Conservation (phyloP, 1,284 basidiomycete species). For the Paramarasmius palmivorus region DNA sequence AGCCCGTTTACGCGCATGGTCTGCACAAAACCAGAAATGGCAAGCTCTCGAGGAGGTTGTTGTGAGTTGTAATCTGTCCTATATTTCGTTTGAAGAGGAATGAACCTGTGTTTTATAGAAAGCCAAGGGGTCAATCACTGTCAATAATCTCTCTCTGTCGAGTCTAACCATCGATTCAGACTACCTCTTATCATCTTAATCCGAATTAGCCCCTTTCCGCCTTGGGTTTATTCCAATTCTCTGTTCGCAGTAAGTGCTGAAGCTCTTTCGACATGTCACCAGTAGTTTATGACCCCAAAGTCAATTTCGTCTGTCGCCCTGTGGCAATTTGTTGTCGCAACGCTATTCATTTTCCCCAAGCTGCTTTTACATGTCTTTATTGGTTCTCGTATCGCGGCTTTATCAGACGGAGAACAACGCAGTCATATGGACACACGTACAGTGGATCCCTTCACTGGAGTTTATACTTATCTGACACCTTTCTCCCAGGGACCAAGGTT, state of each 20-base stretch:
- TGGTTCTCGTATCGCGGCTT: slow-evolving; percentile 69
- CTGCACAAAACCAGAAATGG: slow-evolving; percentile 67
- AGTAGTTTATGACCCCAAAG: slow-evolving; percentile 33
- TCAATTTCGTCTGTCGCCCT: slow-evolving; percentile 73
- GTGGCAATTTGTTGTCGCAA: slow-evolving; percentile 77
- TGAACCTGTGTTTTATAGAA: slow-evolving; percentile 2
- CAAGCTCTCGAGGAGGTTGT: slow-evolving; percentile 75
- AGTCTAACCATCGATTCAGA: not conserved
- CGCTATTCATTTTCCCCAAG: slow-evolving; percentile 69
- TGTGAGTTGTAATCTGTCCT: slow-evolving; percentile 41
- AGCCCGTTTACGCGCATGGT: slow-evolving; percentile 55
- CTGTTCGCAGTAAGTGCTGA: slow-evolving; percentile 68
- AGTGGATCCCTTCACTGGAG: slow-evolving; percentile 16
- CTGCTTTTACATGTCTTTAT: slow-evolving; percentile 74
- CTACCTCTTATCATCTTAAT: slow-evolving; percentile 78
- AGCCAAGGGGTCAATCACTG: slow-evolving; percentile 15
- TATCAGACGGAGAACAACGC: slow-evolving; percentile 77
- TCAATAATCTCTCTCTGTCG: not conserved
- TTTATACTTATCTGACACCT: slow-evolving; percentile 8
- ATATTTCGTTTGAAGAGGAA: not conserved
- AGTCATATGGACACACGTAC: slow-evolving; percentile 74
- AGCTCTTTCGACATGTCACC: not conserved
- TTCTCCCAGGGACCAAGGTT: slow-evolving; percentile 57
- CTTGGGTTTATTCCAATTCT: slow-evolving; percentile 80
- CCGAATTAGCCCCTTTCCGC: slow-evolving; percentile 80